Percentiles rank a stretch among this genome's conserved stretches.
These are phyloP conservation scores for Citrus glauca DNA, from an alignment of 345 rosid species.

Conservation along the genomic window DNA sequence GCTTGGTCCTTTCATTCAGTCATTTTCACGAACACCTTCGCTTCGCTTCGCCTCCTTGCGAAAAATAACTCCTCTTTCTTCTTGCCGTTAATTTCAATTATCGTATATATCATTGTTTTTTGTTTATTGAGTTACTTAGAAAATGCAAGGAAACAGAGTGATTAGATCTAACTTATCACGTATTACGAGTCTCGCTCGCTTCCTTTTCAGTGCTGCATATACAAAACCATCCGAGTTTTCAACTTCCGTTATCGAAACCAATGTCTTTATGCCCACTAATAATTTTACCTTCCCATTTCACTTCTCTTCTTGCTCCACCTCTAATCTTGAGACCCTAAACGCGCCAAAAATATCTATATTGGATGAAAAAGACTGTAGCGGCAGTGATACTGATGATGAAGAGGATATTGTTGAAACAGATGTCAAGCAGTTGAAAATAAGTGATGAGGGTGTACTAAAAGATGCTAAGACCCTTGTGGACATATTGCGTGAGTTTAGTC, in stretches of 20 bases:
- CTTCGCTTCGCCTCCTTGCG: not conserved
- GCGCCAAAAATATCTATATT: not conserved
- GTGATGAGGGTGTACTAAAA: constrained; percentile 24
- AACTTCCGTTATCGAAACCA: constrained; percentile 9
- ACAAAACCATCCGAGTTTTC: not conserved
- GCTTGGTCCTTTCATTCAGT: constrained; percentile 13
- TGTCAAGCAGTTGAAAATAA: constrained; percentile 9
- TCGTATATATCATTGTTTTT: not conserved
- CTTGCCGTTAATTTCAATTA: not conserved
- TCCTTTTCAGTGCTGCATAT: constrained; percentile 8
- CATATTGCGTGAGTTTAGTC: constrained; percentile 36
- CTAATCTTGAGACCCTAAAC: constrained; percentile 19
- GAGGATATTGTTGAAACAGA: constrained; percentile 18
- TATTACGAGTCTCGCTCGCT: constrained; percentile 3
- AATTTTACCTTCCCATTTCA: constrained; percentile 7
- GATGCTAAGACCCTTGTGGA: constrained; percentile 43
- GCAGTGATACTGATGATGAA: constrained; percentile 13
- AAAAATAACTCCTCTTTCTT: not conserved
- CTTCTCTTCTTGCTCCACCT: constrained; percentile 23
- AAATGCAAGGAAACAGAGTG: constrained; percentile 31
- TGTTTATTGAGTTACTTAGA: not conserved
- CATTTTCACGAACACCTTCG: constrained; percentile 35
- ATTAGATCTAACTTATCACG: constrained; percentile 11
- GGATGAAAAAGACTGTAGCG: constrained; percentile 1
- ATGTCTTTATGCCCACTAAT: not conserved